A percentile compares a stretch with the other conserved stretches of the same genome.
Evolutionary conservation across 202 grass and related monocot species (phyloP).

Genomic region (Bolboschoenoplectus hybrid): DNA sequence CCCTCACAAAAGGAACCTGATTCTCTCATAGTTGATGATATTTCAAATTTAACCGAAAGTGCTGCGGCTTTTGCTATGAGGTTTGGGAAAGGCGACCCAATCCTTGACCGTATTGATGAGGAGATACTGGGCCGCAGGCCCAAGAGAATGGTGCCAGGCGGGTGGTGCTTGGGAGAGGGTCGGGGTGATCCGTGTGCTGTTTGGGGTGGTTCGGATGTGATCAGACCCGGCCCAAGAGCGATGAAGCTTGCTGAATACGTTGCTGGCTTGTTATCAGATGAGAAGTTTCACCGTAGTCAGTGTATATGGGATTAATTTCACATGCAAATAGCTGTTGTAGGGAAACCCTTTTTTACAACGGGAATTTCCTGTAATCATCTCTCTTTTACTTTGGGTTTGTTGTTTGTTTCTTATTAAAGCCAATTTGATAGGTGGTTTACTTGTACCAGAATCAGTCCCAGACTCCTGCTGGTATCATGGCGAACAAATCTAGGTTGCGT

Average conservation of each 20-base stretch:
- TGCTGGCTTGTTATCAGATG: slow-evolving; percentile 55
- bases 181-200: slow-evolving; percentile 61
- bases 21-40: slow-evolving; percentile 50
- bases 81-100: slow-evolving; percentile 67
- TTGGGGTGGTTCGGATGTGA: slow-evolving; percentile 68
- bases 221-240: slow-evolving; percentile 76
- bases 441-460: neutral
- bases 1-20: slow-evolving; percentile 49
- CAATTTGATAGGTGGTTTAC: neutral
- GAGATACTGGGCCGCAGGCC: slow-evolving; percentile 52
- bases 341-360: slow-evolving; percentile 17
- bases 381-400: neutral
- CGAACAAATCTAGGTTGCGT: neutral
- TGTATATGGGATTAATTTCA: slow-evolving; percentile 74
- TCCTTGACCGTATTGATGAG: slow-evolving; percentile 66
- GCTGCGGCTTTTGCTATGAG: slow-evolving; percentile 57
- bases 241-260: slow-evolving; percentile 61
- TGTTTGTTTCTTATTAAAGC: neutral
- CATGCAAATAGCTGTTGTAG: slow-evolving; percentile 36
- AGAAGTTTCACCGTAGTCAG: slow-evolving; percentile 60
- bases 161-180: slow-evolving; percentile 81
- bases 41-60: slow-evolving; percentile 67
- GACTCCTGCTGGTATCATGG: neutral
- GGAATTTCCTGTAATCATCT: neutral
- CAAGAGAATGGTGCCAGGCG: slow-evolving; percentile 64